These are phyloP conservation scores for Parastagonospora nodorum DNA, from an alignment of 2,329 filamentous ascomycete species.

Conservation along the genomic window DNA sequence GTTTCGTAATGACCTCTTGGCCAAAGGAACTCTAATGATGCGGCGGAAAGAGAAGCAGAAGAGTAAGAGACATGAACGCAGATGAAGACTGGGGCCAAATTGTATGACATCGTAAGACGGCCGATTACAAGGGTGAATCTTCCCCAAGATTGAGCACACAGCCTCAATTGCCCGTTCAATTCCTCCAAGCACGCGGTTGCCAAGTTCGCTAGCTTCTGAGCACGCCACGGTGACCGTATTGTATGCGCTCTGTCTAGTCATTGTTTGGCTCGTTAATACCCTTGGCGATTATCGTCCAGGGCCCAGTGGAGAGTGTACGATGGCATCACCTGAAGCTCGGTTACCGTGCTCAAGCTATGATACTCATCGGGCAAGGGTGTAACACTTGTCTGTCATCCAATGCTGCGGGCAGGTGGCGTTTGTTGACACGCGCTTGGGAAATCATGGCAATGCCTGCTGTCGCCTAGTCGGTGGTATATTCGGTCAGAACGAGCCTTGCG, in stretches of 20 bases:
- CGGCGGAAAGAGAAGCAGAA: no score
- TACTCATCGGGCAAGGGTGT: conserved; percentile 19
- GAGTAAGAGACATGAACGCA: no score
- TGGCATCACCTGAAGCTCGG: conserved; percentile 18
- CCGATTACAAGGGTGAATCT: no score
- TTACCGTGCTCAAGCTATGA: conserved; percentile 16
- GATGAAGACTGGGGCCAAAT: no score
- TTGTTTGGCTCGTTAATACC: conserved; percentile 22
- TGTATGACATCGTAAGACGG: no score
- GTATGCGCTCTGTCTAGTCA: conserved; percentile 11
- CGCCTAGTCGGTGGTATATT: not conserved
- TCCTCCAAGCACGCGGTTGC: conserved; percentile 1
- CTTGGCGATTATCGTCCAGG: conserved; percentile 21
- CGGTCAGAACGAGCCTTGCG: not conserved
- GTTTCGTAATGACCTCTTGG: not conserved
- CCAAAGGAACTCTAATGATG: not conserved
- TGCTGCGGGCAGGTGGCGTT: conserved; percentile 9
- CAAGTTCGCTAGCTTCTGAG: conserved; percentile 20
- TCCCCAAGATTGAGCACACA: not conserved
- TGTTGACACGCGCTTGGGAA: conserved; percentile 14
- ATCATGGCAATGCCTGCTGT: conserved; percentile 5
- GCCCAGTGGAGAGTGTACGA: conserved; percentile 20
- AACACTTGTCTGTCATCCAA: conserved; percentile 1
- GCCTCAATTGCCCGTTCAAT: conserved; percentile 12
- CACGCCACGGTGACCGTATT: conserved; percentile 17